A percentile compares a stretch with the other conserved stretches of the same genome.
phyloP scores from a whole-genome alignment of 352 stramenopile species.

The Aphanomyces invadans region DNA sequence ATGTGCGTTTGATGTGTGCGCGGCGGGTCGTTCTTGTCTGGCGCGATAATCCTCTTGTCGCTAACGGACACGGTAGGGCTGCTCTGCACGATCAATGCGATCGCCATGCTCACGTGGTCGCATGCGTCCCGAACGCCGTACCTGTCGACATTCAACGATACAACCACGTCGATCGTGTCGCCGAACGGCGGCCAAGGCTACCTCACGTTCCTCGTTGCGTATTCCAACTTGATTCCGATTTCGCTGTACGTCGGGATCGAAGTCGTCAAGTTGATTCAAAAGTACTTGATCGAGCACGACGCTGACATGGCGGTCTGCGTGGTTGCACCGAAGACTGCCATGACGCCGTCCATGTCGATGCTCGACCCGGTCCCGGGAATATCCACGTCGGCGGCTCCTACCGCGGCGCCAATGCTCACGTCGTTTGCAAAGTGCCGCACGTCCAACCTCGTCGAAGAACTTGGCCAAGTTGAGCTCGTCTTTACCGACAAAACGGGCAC shows the following conservation, averaged over 20 bases:
- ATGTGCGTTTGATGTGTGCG: too few relatives aligned
- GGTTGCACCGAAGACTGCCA: background rate
- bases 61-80: too few relatives aligned
- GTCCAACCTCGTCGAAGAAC: constrained; percentile 87
- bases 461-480: constrained; percentile 84
- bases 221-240: constrained; percentile 96
- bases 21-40: too few relatives aligned
- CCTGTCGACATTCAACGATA: background rate
- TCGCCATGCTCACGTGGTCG: constrained; percentile 6
- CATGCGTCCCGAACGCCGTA: constrained; percentile 12
- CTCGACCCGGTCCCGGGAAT: too few relatives aligned
- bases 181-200: constrained; percentile 33
- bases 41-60: too few relatives aligned
- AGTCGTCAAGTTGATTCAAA: constrained; percentile 80
- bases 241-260: constrained; percentile 96
- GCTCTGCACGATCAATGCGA: constrained; percentile 51
- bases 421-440: constrained; percentile 33
- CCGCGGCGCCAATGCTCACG: background rate
- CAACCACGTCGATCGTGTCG: constrained; percentile 14
- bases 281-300: constrained; percentile 76
- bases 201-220: constrained; percentile 94
- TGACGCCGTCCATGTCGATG: too few relatives aligned
- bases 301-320: constrained; percentile 39
- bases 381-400: too few relatives aligned
- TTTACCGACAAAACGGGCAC: constrained; percentile 91